Evolutionary conservation across 2,329 filamentous ascomycete genomes (phyloP).

Genomic region (Diplocarpon mali): DNA sequence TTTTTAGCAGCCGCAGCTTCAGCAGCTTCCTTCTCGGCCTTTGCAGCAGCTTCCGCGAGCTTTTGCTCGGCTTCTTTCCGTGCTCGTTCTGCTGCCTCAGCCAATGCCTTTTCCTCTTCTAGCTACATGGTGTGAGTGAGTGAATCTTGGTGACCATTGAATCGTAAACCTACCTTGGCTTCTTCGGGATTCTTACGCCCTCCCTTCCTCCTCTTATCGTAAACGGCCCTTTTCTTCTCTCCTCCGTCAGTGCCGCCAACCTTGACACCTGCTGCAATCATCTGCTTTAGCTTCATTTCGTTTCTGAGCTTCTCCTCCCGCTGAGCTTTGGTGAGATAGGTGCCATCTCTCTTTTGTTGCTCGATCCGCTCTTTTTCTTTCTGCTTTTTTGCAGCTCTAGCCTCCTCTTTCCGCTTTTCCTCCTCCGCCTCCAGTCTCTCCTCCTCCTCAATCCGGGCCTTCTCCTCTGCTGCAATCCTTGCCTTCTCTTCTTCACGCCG

Average conservation of each 20-base stretch:
- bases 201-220: slow-evolving; percentile 67
- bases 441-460: slow-evolving; percentile 52
- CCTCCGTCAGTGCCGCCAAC: slow-evolving; percentile 48
- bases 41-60: slow-evolving; percentile 50
- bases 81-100: slow-evolving; percentile 67
- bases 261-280: slow-evolving; percentile 67
- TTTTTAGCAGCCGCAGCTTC: slow-evolving; percentile 44
- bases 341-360: slow-evolving; percentile 79
- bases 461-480: slow-evolving; percentile 48
- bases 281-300: slow-evolving; percentile 72
- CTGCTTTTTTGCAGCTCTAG: slow-evolving; percentile 68
- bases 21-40: slow-evolving; percentile 46
- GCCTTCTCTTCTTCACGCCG: slow-evolving; percentile 53
- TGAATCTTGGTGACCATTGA: not conserved
- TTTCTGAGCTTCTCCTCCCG: slow-evolving; percentile 71
- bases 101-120: slow-evolving; percentile 69
- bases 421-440: slow-evolving; percentile 58
- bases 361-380: slow-evolving; percentile 80
- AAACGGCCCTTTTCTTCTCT: slow-evolving; percentile 60
- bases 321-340: slow-evolving; percentile 77
- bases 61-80: slow-evolving; percentile 55
- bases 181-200: slow-evolving; percentile 39
- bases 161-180: slow-evolving; percentile 37
- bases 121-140: slow-evolving; percentile 28
- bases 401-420: slow-evolving; percentile 56